Evolutionary conservation across 2,329 filamentous ascomycete genomes (phyloP), one percentile per base, ranked within the genome.

Genomic region (Aspergillus intermedius): DNA sequence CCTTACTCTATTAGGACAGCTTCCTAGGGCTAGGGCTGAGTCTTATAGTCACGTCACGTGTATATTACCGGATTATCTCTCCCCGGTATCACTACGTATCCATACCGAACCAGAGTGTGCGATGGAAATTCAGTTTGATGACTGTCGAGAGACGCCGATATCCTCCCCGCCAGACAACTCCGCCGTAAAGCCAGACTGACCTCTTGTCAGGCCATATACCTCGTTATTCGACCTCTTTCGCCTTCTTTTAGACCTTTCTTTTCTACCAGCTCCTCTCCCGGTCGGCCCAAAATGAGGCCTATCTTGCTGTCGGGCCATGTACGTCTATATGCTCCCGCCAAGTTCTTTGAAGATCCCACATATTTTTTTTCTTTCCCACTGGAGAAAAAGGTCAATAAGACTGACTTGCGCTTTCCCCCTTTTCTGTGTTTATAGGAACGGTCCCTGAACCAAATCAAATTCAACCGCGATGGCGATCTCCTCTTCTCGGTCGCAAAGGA

Each of bases 401-500:
- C 55, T 61, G 44, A 63, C 56, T 47, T 43, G 49, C 45, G 51
- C 47, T 51, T 49, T 53, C 28, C 46, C 37, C 44, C 44, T 23
- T 10, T 43, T 25, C 25, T 15, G n/a, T 25, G 5, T 47, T 28
- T 54, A 46, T 60, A 85, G 81, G 90, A 95, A 80, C 87, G 90
- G 78, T 88, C 90, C 75, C 81, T 95, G 74, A 95, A 89, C 69
- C 90, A 96, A 74, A 91, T 96, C 74, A 88, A 84, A 84, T 95
- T 88, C 77, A 94, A 91, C 75, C 82, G 83, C 73, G 93, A 98
- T 76, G 93, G 93, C 75, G 93, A 98, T 70, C 82, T 97, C 60
- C 84, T 97, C 69, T 96, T 97, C 79, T 95, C 91, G 56, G 88
- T 90, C 53, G 83, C 89, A 61, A 97, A 97, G 77, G 91, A 97